Base-by-base conservation (phyloP, 2,329 filamentous ascomycete species). In the Juglanconis juglandina region DNA sequence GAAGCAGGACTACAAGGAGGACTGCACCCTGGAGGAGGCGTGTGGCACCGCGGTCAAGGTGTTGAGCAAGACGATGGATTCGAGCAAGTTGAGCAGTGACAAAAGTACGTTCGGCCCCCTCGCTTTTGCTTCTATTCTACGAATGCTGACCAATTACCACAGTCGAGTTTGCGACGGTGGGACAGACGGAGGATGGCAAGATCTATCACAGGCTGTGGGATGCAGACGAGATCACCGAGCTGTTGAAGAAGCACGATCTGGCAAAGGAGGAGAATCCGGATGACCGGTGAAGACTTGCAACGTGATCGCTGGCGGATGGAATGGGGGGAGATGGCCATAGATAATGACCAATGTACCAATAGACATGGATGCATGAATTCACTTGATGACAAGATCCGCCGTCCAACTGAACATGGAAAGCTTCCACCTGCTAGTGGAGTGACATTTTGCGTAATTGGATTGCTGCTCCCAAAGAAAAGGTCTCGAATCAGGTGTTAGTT, bases 1-100 rank as follows among this genome's bases (percentile, higher is more conserved):
- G 76, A 99, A 99, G 85, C 95, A 99, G 77, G 95, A 99, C 77
- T 99, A 99, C 81, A 97, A 98, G 83, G 95, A 99, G 79, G 93
- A 98, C 69, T 98, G 93, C 76, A 89, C 91, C 67, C 77, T 99
- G 72, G 91, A 96, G 80, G 95, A 99, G 80, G 95, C 96, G 4
- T 99, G 95, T 75, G 92, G 90, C 58, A 89, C 97, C 83, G 95
- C 95, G 10, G 95, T 99, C 75, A 99, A 99, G 85, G 95, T 99
- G 65, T 79, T 99, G 67, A 98, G 95, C 85, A 99, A 99, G 87
- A 99, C 95, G 5, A 99, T 99, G 96, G 95, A 99, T 76, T 96
- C 93, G 58, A 98, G 94, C 58, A 99, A 97, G 83, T 79, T 99
- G 73, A 97, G 92, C 81, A 96, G 92, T 73, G 95, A 99, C 84